A percentile compares a stretch with the other conserved stretches of the same genome.
These are phyloP conservation scores for Boletus edulis DNA, from an alignment of 768 basidiomycete species.

Conservation along the genomic window DNA sequence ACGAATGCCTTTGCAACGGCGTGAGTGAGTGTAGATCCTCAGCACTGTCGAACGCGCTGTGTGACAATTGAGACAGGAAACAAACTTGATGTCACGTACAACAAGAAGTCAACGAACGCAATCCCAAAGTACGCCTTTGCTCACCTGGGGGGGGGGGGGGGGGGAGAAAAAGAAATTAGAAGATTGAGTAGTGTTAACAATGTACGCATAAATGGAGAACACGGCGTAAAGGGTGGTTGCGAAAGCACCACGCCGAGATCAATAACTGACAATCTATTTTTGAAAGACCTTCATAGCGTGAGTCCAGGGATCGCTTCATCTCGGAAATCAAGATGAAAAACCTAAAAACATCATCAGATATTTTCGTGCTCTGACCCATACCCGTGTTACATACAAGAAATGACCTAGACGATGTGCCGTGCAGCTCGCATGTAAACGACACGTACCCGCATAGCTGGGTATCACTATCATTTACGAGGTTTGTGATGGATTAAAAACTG, in stretches of 20 bases:
- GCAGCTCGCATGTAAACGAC: not conserved
- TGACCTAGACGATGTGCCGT: slow-evolving; percentile 23
- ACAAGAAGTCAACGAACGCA: slow-evolving; percentile 37
- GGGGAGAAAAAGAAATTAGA: no score
- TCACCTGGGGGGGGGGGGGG: no score
- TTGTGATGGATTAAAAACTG: no score
- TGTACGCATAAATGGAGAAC: slow-evolving; percentile 40
- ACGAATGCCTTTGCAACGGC: slow-evolving; percentile 44
- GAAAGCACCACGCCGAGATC: slow-evolving; percentile 45
- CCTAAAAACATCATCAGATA: slow-evolving; percentile 2
- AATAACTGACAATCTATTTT: no score
- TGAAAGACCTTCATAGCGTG: slow-evolving; percentile 47
- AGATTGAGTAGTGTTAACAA: no score
- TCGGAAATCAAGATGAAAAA: slow-evolving; percentile 61
- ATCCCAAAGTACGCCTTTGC: no score
- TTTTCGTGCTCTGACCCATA: no score
- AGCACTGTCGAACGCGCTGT: slow-evolving; percentile 28
- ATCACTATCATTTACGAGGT: no score
- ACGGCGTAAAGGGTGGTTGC: slow-evolving; percentile 48
- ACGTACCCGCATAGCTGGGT: slow-evolving; percentile 4
- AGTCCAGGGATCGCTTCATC: slow-evolving; percentile 47
- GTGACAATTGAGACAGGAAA: not conserved
- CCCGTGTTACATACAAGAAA: slow-evolving; percentile 40
- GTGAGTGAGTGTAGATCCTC: slow-evolving; percentile 40
- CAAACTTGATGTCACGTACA: slow-evolving; percentile 31